Evolutionary conservation across 331 rosid species (phyloP), one percentile per base, ranked within the genome.

Genomic region (Quercus tomentella): DNA sequence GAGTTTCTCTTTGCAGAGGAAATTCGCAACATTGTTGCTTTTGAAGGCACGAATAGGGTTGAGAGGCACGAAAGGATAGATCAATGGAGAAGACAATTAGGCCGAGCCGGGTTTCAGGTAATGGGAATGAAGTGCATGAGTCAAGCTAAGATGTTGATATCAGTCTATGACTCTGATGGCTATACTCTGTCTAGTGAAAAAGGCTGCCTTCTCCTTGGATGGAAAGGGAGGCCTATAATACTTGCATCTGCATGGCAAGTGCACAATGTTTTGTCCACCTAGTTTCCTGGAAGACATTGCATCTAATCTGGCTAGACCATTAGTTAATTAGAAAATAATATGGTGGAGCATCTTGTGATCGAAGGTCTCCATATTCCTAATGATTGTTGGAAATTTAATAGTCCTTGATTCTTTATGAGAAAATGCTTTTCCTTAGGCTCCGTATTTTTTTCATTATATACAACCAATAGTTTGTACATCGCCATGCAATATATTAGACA

Each of bases 231-330:
- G 80, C 84, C 92, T 11, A 77, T 86, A 21, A 84, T 91, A 82
- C 86, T 93, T 84, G 92, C 97, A 67, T 88, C 97, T 16, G 94
- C 91, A 43, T 89, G 97, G 97, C 88, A 89, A 81, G 93, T 81
- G 21, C 81, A 88, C 87, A 79, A 66, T 78, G 68, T 78, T 41
- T 37, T 76, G 65, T 58, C 83, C 73, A 81, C 68, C 69, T 76
- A 58, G 62, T 15, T 25, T 35, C 10, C 23, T 35, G 37, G 84
- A 70, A 49, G 58, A 41, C 56, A 67, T 15, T 16, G 60, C 52
- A 33, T 60, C 23, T 2, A 74, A 51, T 79, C 79, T 74, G 51
- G 20, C 75, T n/a, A 52, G 57, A 35, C 41, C 61, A 79, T 30
- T 70, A 16, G 62, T 71, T 75, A 45, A 67, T 52, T 52, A 72